Base-by-base conservation (phyloP, 2,329 filamentous ascomycete species). In the Ceratocystis huliohia region DNA sequence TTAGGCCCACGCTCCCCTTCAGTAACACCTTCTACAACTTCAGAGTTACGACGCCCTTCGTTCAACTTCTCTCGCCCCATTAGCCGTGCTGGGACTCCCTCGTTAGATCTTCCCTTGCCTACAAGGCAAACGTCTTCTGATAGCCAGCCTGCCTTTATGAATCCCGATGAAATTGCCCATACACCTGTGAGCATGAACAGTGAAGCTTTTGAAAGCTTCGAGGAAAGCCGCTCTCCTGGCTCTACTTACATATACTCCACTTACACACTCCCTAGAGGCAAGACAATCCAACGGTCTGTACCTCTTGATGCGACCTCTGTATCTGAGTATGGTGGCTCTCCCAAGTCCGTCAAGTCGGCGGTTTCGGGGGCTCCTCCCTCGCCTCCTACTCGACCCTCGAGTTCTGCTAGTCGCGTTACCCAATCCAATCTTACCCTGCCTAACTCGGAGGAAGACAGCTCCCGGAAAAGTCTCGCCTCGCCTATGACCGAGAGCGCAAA, bases 41-140 rank as follows among this genome's bases (percentile, higher is more conserved):
- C 93, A 1, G 90, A 96, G 69, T 73, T 91, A 45, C 84, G 87
- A 13, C 83, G 87, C 17, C 88, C 91, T 0, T 85, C 88, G 0
- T 93, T 95, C 76, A 97, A 99, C 76, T 97, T 97, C 74, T 97
- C 94, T 0, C 84, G 94, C 56, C 94, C 94, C 0, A 77, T 96
- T 68, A 96, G 93, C 74, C 82, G 87, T 73, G 83, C 85, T 68
- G 85, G 84, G 69, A 85, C 82, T 13, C 83, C 84, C 17, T 76
- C 72, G 57, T 37, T 66, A 70, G 83, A 87, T 41, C 44, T 67
- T 33, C 57, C 66, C n/a, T 74, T 77, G 56, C 84, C 85, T 61
- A 79, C 80, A 8, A 79, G 85, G 45, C 84, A 88, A 72, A 79
- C 83, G 6, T 88, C 86, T 22, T 84, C 81, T 4, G 86, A 89